These are phyloP conservation scores for Fragaria iinumae DNA, from an alignment of 306 rosid species.

Conservation along the genomic window DNA sequence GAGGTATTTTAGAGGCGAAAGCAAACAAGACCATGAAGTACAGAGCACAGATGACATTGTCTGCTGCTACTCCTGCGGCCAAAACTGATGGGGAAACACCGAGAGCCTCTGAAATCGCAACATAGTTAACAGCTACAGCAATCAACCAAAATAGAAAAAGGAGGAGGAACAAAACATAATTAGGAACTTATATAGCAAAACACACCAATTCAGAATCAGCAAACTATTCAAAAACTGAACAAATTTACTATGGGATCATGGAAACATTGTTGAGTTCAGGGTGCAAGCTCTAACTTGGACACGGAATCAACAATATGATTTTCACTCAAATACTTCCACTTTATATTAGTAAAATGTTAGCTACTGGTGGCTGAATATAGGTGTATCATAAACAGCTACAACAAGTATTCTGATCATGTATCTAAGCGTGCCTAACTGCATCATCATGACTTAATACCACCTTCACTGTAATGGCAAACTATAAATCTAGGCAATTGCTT, in stretches of 20 bases:
- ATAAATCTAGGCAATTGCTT: background rate
- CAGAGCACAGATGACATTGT: conserved; percentile 43
- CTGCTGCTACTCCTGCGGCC: conserved; percentile 57
- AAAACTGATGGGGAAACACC: conserved; percentile 48
- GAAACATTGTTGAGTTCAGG: background rate
- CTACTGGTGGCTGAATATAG: background rate
- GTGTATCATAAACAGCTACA: background rate
- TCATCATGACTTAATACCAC: background rate
- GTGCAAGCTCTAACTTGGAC: background rate
- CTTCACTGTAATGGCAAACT: background rate
- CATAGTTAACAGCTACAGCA: conserved; percentile 47
- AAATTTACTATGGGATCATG: background rate
- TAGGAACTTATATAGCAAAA: background rate
- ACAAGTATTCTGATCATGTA: background rate
- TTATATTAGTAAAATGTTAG: background rate
- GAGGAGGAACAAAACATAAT: background rate
- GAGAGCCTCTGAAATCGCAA: conserved; percentile 60
- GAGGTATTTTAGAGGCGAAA: conserved; percentile 43
- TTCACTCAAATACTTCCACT: background rate
- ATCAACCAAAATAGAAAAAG: conserved; percentile 20
- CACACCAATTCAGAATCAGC: background rate
- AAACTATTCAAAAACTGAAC: background rate
- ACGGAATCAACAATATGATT: background rate
- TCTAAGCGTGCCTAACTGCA: background rate
- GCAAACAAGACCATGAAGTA: conserved; percentile 45